Percentiles rank a stretch among this genome's conserved stretches.
phyloP scores from a whole-genome alignment of 2,329 filamentous ascomycete species.

The Exophiala dermatitidis region DNA sequence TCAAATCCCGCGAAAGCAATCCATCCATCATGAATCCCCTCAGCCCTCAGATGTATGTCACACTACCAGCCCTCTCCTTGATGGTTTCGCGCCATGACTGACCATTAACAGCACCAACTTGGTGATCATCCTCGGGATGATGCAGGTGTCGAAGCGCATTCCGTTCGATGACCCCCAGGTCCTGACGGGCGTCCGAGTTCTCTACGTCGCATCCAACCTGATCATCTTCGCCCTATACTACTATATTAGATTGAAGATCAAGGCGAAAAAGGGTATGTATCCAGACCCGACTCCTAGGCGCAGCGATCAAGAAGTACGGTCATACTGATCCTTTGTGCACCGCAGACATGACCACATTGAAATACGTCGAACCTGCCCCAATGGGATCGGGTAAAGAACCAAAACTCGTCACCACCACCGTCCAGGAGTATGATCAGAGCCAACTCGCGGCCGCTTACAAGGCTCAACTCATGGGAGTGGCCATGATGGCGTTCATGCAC shows the following conservation, averaged over 20 bases:
- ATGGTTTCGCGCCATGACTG: constrained; percentile 6
- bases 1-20: neutral
- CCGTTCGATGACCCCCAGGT: constrained; percentile 83
- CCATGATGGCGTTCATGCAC: constrained; percentile 99
- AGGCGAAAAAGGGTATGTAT: constrained; percentile 86
- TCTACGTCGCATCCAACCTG: constrained; percentile 66
- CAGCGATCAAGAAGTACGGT: neutral
- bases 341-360: constrained; percentile 88
- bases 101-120: constrained; percentile 67
- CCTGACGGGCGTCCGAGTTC: constrained; percentile 55
- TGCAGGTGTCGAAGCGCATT: constrained; percentile 94
- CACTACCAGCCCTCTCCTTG: neutral
- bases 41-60: constrained; percentile 16
- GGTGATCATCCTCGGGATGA: constrained; percentile 93
- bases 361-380: constrained; percentile 93
- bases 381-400: constrained; percentile 91
- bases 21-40: constrained; percentile 13
- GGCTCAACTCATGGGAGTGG: constrained; percentile 87
- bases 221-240: constrained; percentile 80
- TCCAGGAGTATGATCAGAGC: constrained; percentile 85
- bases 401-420: constrained; percentile 92
- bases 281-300: neutral
- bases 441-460: constrained; percentile 84
- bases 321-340: neutral
- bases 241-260: constrained; percentile 77